These are phyloP conservation scores for Coemansia sp. DNA, from an alignment of 192 early-diverging fungal species.

Conservation along the genomic window DNA sequence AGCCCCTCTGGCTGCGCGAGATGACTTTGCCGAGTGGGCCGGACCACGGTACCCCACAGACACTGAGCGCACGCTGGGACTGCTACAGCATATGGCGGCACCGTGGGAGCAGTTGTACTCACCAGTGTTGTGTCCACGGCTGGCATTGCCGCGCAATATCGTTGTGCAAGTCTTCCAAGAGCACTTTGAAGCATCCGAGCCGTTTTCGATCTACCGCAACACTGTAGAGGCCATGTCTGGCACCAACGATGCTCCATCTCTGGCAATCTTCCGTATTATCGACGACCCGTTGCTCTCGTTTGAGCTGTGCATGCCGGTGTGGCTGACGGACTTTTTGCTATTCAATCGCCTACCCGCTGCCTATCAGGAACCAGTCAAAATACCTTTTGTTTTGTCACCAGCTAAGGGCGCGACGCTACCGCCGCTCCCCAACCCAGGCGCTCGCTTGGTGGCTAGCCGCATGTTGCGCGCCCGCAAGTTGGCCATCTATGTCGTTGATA, in stretches of 20 bases:
- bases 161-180: constrained; percentile 35
- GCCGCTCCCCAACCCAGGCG: constrained; percentile 52
- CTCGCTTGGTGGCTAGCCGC: constrained; percentile 81
- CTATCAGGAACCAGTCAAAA: constrained; percentile 75
- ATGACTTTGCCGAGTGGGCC: constrained; percentile 31
- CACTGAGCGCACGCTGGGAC: constrained; percentile 48
- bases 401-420: constrained; percentile 55
- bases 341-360: constrained; percentile 67
- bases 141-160: constrained; percentile 43
- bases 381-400: constrained; percentile 81
- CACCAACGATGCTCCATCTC: neutral
- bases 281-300: constrained; percentile 58
- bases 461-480: constrained; percentile 90
- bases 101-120: constrained; percentile 56
- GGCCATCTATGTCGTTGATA: constrained; percentile 80
- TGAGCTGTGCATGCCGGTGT: constrained; percentile 76
- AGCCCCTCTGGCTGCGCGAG: neutral
- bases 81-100: constrained; percentile 31
- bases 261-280: constrained; percentile 32
- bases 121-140: constrained; percentile 48
- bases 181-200: constrained; percentile 34
- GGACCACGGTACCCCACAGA: constrained; percentile 49
- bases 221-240: constrained; percentile 22
- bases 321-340: constrained; percentile 85
- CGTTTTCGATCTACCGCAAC: constrained; percentile 43